A percentile compares a stretch with the other conserved stretches of the same genome.
Conservation (phyloP, 2,329 filamentous ascomycete genomes). For the Talaromyces sp. region DNA sequence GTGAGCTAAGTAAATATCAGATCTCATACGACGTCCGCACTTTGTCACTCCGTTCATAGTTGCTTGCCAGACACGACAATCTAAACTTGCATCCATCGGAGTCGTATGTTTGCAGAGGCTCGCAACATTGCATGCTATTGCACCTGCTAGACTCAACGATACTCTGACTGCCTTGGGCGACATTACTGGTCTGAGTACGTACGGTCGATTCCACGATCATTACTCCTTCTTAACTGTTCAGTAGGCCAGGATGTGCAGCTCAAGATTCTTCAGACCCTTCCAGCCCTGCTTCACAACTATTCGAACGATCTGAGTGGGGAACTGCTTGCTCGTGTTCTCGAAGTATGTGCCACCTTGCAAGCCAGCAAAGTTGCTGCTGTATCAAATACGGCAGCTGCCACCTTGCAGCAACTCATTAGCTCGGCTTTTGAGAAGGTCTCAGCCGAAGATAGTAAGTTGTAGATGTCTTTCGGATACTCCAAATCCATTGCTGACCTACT, state of each 20-base stretch:
- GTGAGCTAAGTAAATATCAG: conserved; percentile 45
- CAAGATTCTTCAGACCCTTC: conserved; percentile 89
- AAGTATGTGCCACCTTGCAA: conserved; percentile 88
- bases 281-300: conserved; percentile 87
- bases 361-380: conserved; percentile 89
- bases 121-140: conserved; percentile 75
- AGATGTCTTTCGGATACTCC: not conserved
- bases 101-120: conserved; percentile 86
- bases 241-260: conserved; percentile 80
- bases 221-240: conserved; percentile 25
- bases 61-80: conserved; percentile 84
- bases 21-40: conserved; percentile 73
- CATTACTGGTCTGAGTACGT: conserved; percentile 66
- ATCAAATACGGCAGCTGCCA: conserved; percentile 94
- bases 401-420: conserved; percentile 87
- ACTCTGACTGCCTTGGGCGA: conserved; percentile 84
- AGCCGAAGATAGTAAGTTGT: conserved; percentile 67
- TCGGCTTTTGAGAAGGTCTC: conserved; percentile 90
- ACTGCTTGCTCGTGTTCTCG: conserved; percentile 73
- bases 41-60: conserved; percentile 94
- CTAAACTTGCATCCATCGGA: conserved; percentile 82
- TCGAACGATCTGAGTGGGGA: conserved; percentile 74
- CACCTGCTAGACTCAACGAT: conserved; percentile 74
- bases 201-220: conserved; percentile 30
- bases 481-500: not conserved